Evolutionary conservation across 305 asterid genomes (phyloP).

Genomic region (Fraxinus ornus): DNA sequence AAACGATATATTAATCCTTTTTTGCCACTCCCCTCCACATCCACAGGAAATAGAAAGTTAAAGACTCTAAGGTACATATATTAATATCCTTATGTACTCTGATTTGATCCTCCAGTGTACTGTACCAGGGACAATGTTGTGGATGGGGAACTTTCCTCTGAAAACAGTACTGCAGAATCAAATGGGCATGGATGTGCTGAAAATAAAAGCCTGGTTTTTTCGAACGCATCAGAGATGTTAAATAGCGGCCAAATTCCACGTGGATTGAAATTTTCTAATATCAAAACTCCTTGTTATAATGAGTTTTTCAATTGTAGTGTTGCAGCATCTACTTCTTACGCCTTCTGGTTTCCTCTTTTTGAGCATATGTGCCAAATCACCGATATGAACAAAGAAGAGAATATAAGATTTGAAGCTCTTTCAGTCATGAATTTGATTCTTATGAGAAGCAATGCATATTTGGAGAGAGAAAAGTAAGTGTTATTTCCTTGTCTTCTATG

Average conservation of each 20-base stretch:
- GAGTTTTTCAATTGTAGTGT: conserved; percentile 30
- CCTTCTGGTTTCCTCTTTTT: conserved; percentile 61
- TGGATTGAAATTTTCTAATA: conserved; percentile 28
- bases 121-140: conserved; percentile 76
- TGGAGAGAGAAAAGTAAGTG: conserved; percentile 80
- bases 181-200: conserved; percentile 37
- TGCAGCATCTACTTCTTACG: conserved; percentile 41
- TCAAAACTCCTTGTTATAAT: conserved; percentile 25
- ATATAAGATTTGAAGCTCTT: conserved; percentile 62
- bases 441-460: conserved; percentile 69
- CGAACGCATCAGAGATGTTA: conserved; percentile 35
- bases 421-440: conserved; percentile 73
- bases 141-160: conserved; percentile 39
- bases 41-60: conserved; percentile 12
- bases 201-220: conserved; percentile 31
- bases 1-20: background rate
- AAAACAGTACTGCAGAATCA: conserved; percentile 26
- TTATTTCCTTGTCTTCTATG: conserved; percentile 16
- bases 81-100: conserved; percentile 38
- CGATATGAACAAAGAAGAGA: conserved; percentile 38
- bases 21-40: conserved; percentile 1
- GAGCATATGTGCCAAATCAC: conserved; percentile 57
- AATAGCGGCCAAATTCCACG: conserved; percentile 32
- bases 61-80: conserved; percentile 17
- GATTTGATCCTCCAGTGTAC: conserved; percentile 48